A percentile compares a stretch with the other conserved stretches of the same genome.
These are phyloP conservation scores for Colletotrichum brevisporum DNA, from an alignment of 2,329 filamentous ascomycete genomes.

Conservation along the genomic window DNA sequence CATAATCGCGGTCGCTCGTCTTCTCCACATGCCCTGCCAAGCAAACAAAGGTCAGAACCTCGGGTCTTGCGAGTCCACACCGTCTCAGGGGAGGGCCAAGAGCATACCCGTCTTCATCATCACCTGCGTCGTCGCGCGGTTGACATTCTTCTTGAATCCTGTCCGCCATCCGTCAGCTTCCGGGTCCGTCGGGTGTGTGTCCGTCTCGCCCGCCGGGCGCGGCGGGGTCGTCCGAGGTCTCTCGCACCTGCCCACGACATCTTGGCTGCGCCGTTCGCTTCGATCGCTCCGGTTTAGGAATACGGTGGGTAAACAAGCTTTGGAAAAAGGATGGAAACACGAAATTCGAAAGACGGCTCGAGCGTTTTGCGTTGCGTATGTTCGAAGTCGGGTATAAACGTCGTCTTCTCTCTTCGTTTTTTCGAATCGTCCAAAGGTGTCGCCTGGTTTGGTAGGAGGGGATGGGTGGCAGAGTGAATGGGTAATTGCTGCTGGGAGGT, in stretches of 20 bases:
- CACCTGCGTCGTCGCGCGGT: slow-evolving; percentile 98
- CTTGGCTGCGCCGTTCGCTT: slow-evolving; percentile 40
- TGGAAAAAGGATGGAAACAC: background rate
- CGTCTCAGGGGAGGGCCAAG: background rate
- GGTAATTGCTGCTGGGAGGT: slow-evolving; percentile 18
- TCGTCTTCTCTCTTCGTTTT: slow-evolving; percentile 13
- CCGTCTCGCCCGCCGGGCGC: background rate
- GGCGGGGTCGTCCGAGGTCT: slow-evolving; percentile 21
- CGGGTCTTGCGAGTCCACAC: background rate
- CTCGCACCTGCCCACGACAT: slow-evolving; percentile 65
- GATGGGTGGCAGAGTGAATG: background rate
- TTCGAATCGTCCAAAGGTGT: slow-evolving; percentile 36
- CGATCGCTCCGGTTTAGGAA: background rate
- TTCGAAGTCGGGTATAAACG: slow-evolving; percentile 17
- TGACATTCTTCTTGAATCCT: slow-evolving; percentile 88
- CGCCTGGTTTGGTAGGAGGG: background rate
- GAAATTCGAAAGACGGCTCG: background rate
- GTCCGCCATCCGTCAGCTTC: slow-evolving; percentile 32
- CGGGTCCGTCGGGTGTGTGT: background rate
- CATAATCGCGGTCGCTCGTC: slow-evolving; percentile 98
- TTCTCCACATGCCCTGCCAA: slow-evolving; percentile 90
- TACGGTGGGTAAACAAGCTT: background rate
- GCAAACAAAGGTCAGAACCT: slow-evolving; percentile 25
- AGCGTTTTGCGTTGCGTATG: background rate
- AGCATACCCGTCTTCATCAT: slow-evolving; percentile 97